Percentiles rank a stretch among this genome's conserved stretches.
Conservation (phyloP, 2,329 filamentous ascomycete genomes). For the Parastagonospora nodorum region DNA sequence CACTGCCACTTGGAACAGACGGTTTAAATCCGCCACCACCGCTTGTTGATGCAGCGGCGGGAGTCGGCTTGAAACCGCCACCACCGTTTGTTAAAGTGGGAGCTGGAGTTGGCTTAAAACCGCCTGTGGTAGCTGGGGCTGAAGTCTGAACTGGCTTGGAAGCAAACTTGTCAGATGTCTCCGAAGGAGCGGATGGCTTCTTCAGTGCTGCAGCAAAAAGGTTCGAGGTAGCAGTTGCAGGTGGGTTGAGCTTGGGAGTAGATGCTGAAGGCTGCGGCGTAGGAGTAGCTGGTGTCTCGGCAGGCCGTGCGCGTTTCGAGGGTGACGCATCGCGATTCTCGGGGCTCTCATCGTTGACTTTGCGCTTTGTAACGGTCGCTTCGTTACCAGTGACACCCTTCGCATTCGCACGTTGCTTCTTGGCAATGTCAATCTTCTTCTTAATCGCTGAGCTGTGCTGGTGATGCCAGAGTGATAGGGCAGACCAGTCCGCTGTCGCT, state of each 20-base stretch:
- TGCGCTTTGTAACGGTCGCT: slow-evolving; percentile 40
- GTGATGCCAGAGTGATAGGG: slow-evolving; percentile 37
- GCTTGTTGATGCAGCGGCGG: slow-evolving; percentile 6
- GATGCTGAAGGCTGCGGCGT: slow-evolving; percentile 22
- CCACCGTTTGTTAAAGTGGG: neutral
- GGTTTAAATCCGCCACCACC: slow-evolving; percentile 15
- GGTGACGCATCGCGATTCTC: slow-evolving; percentile 23
- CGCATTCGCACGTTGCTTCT: slow-evolving; percentile 33
- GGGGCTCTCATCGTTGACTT: slow-evolving; percentile 20
- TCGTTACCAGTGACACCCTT: slow-evolving; percentile 41
- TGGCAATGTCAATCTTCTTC: slow-evolving; percentile 33
- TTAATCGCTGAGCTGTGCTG: slow-evolving; percentile 32
- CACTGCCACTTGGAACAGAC: slow-evolving; percentile 10
- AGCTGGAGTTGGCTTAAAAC: slow-evolving; percentile 8
- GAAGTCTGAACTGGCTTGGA: slow-evolving; percentile 12
- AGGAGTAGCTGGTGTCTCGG: slow-evolving; percentile 22
- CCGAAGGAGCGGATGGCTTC: slow-evolving; percentile 20
- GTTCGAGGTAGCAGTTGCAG: slow-evolving; percentile 28
- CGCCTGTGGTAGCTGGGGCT: slow-evolving; percentile 4
- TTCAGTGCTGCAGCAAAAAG: slow-evolving; percentile 31
- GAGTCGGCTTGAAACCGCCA: slow-evolving; percentile 19
- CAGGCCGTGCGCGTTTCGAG: slow-evolving; percentile 32
- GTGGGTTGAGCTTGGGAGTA: slow-evolving; percentile 18
- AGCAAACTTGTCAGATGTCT: slow-evolving; percentile 15
- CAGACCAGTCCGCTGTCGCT: slow-evolving; percentile 34